Percentiles rank a stretch among this genome's conserved stretches.
Conservation (phyloP, 2,329 filamentous ascomycete genomes). For the Aspergillus brunneoviolaceus region DNA sequence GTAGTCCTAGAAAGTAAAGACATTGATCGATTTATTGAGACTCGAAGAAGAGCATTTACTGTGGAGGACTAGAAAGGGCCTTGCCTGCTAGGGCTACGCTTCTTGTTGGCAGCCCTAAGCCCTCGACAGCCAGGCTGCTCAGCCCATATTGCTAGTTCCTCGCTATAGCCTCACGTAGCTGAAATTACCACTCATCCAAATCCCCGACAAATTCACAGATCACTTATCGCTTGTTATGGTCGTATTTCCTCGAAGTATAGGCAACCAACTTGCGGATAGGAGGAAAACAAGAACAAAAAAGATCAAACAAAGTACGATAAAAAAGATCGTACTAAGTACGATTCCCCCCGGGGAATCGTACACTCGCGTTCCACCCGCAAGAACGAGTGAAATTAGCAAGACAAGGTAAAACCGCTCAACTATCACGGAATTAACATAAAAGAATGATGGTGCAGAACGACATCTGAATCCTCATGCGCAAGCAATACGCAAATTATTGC, state of each 20-base stretch:
- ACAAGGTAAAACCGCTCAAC: background rate
- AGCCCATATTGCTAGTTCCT: too few relatives aligned
- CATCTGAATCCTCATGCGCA: background rate
- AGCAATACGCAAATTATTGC: background rate
- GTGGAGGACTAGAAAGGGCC: too few relatives aligned
- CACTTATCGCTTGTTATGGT: too few relatives aligned
- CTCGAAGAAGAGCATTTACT: too few relatives aligned
- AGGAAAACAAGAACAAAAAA: background rate
- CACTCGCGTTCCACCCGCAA: background rate
- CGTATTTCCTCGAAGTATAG: too few relatives aligned
- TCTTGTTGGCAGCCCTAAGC: too few relatives aligned
- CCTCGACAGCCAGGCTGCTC: too few relatives aligned
- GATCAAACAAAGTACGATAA: background rate
- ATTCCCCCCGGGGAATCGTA: slow-evolving; percentile 1
- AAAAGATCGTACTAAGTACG: background rate
- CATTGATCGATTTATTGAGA: slow-evolving; percentile 3
- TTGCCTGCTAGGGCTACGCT: too few relatives aligned
- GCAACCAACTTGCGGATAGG: too few relatives aligned
- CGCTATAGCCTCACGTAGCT: too few relatives aligned
- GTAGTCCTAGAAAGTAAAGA: background rate
- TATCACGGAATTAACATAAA: slow-evolving; percentile 3
- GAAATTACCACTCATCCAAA: too few relatives aligned
- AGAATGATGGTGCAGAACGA: background rate
- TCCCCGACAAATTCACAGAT: too few relatives aligned
- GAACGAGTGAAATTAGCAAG: background rate